These are phyloP conservation scores for Astrothelium macrocarpum DNA, from an alignment of 495 filamentous ascomycete species.

Conservation along the genomic window DNA sequence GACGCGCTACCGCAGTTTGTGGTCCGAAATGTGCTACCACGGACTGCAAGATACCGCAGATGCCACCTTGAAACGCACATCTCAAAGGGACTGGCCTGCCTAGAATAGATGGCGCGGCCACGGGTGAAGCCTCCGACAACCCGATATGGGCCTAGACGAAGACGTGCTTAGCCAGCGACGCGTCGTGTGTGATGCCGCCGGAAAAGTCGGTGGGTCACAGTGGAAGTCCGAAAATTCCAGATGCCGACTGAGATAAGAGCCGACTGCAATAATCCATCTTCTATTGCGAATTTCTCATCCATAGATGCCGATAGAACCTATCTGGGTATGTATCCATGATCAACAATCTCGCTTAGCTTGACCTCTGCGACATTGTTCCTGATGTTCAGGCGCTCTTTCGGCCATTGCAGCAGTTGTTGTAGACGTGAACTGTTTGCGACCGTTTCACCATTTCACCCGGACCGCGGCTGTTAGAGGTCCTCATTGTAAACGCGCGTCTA, in stretches of 20 bases:
- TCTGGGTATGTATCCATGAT: no score
- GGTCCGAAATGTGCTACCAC: neutral
- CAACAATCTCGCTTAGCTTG: no score
- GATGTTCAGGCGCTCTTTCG: no score
- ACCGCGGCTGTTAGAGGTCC: neutral
- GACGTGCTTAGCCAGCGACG: neutral
- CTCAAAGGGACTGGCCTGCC: neutral
- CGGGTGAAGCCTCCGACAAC: neutral
- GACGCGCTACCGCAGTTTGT: neutral
- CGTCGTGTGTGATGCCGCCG: neutral
- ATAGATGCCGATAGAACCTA: no score
- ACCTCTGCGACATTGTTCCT: no score
- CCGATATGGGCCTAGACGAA: neutral
- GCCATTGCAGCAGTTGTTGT: neutral
- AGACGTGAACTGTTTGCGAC: neutral
- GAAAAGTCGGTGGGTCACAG: conserved; percentile 1
- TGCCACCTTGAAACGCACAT: neutral
- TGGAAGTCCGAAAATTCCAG: neutral
- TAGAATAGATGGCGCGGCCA: neutral
- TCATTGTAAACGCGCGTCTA: neutral
- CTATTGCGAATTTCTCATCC: no score
- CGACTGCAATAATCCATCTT: no score
- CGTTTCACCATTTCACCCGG: neutral
- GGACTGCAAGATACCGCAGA: neutral
- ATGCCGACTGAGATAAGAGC: neutral